Percentiles rank a stretch among this genome's conserved stretches.
phyloP scores from a whole-genome alignment of 192 early-diverging fungal genomes.

The Gaertneriomyces semiglobifer region DNA sequence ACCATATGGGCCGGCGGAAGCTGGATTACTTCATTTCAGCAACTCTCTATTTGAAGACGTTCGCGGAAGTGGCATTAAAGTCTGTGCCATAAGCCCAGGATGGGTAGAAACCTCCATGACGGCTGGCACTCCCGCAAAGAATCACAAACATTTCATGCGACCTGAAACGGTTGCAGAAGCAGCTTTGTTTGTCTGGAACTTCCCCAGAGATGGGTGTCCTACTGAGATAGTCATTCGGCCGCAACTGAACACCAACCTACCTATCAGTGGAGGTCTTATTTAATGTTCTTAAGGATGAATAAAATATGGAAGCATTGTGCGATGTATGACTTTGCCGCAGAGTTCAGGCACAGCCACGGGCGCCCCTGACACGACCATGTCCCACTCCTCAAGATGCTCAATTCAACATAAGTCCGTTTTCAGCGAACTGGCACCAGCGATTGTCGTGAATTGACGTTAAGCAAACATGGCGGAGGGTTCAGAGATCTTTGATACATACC shows the following conservation, averaged over 20 bases:
- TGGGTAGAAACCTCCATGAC: slow-evolving; percentile 10
- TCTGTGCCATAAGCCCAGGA: slow-evolving; percentile 14
- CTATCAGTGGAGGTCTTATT: not conserved
- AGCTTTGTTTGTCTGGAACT: slow-evolving; percentile 12
- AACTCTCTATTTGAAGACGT: slow-evolving; percentile 14
- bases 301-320: no score
- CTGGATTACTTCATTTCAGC: slow-evolving; percentile 7
- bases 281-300: not conserved
- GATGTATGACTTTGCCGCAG: no score
- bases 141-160: slow-evolving; percentile 3
- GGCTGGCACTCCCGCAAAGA: not conserved
- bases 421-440: no score
- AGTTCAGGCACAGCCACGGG: no score
- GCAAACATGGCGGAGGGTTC: slow-evolving; percentile 44
- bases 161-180: slow-evolving; percentile 5
- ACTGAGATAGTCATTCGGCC: slow-evolving; percentile 5
- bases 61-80: slow-evolving; percentile 6
- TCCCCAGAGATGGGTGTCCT: slow-evolving; percentile 1
- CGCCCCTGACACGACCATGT: no score
- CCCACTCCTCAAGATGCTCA: no score
- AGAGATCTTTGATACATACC: slow-evolving; percentile 83
- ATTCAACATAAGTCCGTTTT: no score
- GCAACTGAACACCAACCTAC: not conserved
- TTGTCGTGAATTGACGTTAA: no score
- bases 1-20: not conserved